These are phyloP conservation scores for Diaporthe caulivora DNA, from an alignment of 2,329 filamentous ascomycete genomes.

Conservation along the genomic window DNA sequence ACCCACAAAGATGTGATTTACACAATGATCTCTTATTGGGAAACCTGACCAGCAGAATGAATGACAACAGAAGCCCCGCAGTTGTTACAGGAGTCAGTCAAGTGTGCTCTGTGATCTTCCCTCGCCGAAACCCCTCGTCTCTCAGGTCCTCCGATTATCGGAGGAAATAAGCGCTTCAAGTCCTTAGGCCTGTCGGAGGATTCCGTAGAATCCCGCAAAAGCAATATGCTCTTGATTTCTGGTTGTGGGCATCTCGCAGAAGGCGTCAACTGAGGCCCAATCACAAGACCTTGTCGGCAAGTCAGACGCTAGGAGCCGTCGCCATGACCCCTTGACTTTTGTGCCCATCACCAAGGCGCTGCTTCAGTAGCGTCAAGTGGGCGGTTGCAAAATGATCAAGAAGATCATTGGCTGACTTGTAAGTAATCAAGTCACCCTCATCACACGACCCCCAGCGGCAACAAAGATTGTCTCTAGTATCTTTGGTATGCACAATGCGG, in stretches of 20 bases:
- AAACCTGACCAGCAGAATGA: too few relatives aligned
- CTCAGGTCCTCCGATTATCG: background rate
- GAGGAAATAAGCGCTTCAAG: background rate
- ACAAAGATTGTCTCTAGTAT: background rate
- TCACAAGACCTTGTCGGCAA: background rate
- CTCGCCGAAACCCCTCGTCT: background rate
- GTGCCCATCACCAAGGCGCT: conserved; percentile 21
- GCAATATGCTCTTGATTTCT: background rate
- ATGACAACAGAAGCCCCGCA: background rate
- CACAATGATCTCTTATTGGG: background rate
- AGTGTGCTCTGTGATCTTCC: background rate
- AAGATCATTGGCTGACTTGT: background rate
- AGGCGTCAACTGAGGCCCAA: background rate
- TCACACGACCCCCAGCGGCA: conserved; percentile 22
- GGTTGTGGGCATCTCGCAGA: background rate
- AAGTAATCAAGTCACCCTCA: background rate
- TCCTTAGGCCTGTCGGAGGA: background rate
- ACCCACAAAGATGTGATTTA: background rate
- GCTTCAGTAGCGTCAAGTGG: background rate
- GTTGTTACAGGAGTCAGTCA: background rate
- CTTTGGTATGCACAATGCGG: conserved; percentile 11
- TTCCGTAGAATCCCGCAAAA: background rate
- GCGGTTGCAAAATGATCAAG: background rate
- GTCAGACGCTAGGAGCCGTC: background rate
- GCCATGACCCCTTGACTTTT: background rate